Percentiles rank a stretch among this genome's conserved stretches.
These are phyloP conservation scores for Globisporangium yorkense DNA, from an alignment of 352 stramenopile species.

Conservation along the genomic window DNA sequence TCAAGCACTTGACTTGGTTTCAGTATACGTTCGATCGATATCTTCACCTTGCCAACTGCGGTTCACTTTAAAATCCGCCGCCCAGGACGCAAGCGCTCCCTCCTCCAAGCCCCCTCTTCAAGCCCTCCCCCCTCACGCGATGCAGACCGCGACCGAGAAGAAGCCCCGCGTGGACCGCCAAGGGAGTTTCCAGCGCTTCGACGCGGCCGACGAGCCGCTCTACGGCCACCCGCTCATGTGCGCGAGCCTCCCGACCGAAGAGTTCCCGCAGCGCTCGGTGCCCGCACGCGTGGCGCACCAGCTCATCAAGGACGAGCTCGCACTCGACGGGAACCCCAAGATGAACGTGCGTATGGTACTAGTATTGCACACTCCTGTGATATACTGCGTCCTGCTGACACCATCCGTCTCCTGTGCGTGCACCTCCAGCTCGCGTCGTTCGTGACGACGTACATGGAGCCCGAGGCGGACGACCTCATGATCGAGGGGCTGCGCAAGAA, in stretches of 20 bases:
- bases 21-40: background rate
- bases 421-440: constrained; percentile 72
- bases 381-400: too few species aligned
- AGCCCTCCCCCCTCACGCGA: constrained; percentile 1
- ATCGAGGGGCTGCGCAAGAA: constrained; percentile 86
- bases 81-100: constrained; percentile 7
- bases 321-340: constrained; percentile 86
- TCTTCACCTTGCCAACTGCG: background rate
- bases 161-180: constrained; percentile 5
- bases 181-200: constrained; percentile 15
- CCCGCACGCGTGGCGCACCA: constrained; percentile 78
- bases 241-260: constrained; percentile 47
- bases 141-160: constrained; percentile 35
- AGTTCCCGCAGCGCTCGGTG: constrained; percentile 61
- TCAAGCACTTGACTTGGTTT: background rate
- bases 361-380: background rate
- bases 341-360: constrained; percentile 64
- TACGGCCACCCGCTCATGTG: constrained; percentile 85
- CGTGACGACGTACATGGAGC: constrained; percentile 91
- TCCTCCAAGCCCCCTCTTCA: background rate
- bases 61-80: constrained; percentile 8
- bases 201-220: constrained; percentile 38
- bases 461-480: constrained; percentile 89
- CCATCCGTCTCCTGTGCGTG: background rate
- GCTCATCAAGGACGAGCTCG: constrained; percentile 87